These are phyloP conservation scores for Rhynchosporium agropyri DNA, from an alignment of 2,329 filamentous ascomycete genomes.

Conservation along the genomic window DNA sequence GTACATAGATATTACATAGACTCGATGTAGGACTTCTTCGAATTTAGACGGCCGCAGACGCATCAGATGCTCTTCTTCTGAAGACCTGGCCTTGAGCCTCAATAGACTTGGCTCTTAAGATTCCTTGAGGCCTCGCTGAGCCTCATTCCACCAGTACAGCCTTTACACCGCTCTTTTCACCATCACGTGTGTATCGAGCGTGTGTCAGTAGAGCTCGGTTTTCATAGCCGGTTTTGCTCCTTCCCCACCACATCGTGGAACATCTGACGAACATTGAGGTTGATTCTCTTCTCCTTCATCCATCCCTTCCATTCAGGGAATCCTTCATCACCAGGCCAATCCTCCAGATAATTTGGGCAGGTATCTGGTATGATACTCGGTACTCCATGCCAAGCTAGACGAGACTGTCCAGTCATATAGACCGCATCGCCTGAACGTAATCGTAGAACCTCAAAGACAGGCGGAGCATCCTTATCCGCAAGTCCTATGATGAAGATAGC, in stretches of 20 bases:
- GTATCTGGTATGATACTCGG: conserved; percentile 81
- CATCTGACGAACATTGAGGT: conserved; percentile 93
- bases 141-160: too few species aligned
- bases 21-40: too few species aligned
- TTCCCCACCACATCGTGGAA: conserved; percentile 43
- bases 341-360: conserved; percentile 72
- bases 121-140: too few species aligned
- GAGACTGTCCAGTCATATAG: conserved; percentile 79
- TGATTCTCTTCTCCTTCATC: conserved; percentile 87
- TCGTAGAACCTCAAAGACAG: conserved; percentile 58
- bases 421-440: conserved; percentile 85
- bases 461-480: conserved; percentile 26
- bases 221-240: too few species aligned
- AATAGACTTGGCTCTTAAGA: too few species aligned
- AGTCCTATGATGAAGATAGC: conserved; percentile 84
- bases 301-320: conserved; percentile 74
- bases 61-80: too few species aligned
- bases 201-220: too few species aligned
- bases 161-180: too few species aligned
- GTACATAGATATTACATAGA: too few species aligned
- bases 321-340: conserved; percentile 66
- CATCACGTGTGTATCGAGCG: too few species aligned
- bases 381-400: conserved; percentile 95
- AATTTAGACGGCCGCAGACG: too few species aligned
- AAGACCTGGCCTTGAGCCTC: too few species aligned